Base-by-base conservation (phyloP, 495 filamentous ascomycete genomes). In the Podospora australis region DNA sequence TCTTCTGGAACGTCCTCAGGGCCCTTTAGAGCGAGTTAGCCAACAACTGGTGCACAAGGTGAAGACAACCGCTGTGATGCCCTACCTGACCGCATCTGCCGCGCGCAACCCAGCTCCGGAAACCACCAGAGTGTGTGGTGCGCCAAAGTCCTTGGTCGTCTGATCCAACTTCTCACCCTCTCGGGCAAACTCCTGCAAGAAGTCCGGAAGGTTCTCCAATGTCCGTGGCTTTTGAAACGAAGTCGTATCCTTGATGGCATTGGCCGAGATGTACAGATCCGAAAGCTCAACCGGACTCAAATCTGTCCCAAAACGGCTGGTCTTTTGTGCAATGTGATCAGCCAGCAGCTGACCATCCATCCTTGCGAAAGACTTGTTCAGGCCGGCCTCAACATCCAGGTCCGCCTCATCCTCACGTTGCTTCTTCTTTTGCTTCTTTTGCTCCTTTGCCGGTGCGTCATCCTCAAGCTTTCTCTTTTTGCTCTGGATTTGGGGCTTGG, bases 111-210 rank as follows among this genome's bases (percentile, higher is more conserved):
- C 91, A n/a, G 87, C 86, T 13, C 71, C 73, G 6, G 90, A 80
- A 4, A 96, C 71, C 36, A 96, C 78, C 36, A 97, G 64, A 2
- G 91, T 96, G 63, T 96, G 90, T 13, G 92, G 92, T 8, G 81
- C 76, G 7, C 91, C 92, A 17, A 78, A 80, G 53, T 78, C 67
- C 64, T 83, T 78, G 0, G 87, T 75, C 1, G 87, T 74, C 34
- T 75, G 71, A 2, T 75, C 72, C 6, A 90, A 69, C 48, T 75
- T 70, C 41, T 70, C 68, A 0, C 74, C 66, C 22, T 77, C 71
- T 11, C 73, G 73, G 5, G 76, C 70, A 55, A 80, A 82, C 6
- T 64, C 57, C 58, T 92, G 86, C 25, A 98, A 63, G 52, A 90
- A 98, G 0, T 75, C 74, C 6, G 90, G 81, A 8, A 96, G 72